Conservation (phyloP, 225 moss, liverwort and hornwort genomes). For the Sphagnum tenellum region DNA sequence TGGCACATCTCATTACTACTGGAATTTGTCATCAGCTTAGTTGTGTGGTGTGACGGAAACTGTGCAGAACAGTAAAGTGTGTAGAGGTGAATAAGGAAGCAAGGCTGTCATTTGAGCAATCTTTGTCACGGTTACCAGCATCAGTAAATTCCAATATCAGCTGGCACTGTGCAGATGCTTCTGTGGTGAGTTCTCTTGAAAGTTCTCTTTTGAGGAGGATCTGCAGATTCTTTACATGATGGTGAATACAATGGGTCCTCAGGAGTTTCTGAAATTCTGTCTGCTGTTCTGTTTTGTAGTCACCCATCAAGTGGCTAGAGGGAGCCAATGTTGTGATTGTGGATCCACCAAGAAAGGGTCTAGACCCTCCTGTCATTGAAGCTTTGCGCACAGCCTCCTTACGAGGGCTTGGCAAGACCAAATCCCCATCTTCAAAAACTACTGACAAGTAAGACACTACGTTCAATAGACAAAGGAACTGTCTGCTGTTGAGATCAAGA, state of each 20-base stretch:
- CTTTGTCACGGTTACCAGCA: constrained; percentile 59
- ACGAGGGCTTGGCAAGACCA: constrained; percentile 66
- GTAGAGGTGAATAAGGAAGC: constrained; percentile 97
- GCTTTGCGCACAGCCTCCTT: constrained; percentile 69
- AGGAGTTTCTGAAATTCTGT: constrained; percentile 2
- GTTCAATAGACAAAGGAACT: background rate
- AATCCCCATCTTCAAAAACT: constrained; percentile 34
- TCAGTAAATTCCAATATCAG: constrained; percentile 75
- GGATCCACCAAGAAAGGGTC: constrained; percentile 94
- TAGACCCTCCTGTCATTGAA: constrained; percentile 71
- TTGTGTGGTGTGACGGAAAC: background rate
- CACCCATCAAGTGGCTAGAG: constrained; percentile 80
- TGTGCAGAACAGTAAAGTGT: constrained; percentile 75
- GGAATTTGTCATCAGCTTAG: no score
- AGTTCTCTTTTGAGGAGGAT: no score
- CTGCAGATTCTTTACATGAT: no score
- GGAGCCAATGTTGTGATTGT: constrained; percentile 78
- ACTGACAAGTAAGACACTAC: constrained; percentile 43
- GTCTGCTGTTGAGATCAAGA: background rate
- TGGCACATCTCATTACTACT: no score
- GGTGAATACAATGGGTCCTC: no score
- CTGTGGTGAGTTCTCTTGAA: constrained; percentile 35
- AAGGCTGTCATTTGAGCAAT: constrained; percentile 63
- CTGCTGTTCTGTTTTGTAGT: constrained; percentile 27
- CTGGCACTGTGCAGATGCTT: constrained; percentile 98